Conservation (phyloP, 2,329 filamentous ascomycete species). For the Alternaria hordeiaustralica region DNA sequence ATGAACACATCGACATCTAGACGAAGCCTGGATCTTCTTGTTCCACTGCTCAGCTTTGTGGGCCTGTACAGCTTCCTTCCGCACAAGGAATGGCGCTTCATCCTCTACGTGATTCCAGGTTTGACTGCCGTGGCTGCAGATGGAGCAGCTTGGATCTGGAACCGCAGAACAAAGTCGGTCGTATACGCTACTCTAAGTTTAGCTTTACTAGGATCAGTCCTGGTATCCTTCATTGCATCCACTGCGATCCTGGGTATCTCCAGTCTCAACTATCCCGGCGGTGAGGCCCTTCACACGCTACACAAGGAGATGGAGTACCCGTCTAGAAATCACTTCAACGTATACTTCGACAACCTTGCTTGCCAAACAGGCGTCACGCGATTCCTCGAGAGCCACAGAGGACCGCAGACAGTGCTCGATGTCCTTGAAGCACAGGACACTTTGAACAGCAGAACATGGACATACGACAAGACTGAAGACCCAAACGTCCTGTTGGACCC, state of each 20-base stretch:
- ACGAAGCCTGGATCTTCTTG: constrained; percentile 59
- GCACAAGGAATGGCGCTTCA: constrained; percentile 96
- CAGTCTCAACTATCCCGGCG: constrained; percentile 92
- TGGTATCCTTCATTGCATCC: constrained; percentile 66
- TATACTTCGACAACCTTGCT: constrained; percentile 67
- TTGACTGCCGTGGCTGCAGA: constrained; percentile 79
- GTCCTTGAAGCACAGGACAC: constrained; percentile 30
- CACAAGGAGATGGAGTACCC: constrained; percentile 38
- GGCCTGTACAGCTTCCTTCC: constrained; percentile 84
- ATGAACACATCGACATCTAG: constrained; percentile 54
- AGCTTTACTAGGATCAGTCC: constrained; percentile 64
- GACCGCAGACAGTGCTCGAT: constrained; percentile 35
- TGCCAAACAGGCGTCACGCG: constrained; percentile 69
- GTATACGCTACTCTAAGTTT: constrained; percentile 63
- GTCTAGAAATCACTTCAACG: constrained; percentile 30
- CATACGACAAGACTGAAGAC: constrained; percentile 68
- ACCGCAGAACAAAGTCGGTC: constrained; percentile 67
- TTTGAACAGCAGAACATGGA: constrained; percentile 50
- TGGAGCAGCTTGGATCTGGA: constrained; percentile 69
- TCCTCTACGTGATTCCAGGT: constrained; percentile 84
- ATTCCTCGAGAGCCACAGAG: constrained; percentile 56
- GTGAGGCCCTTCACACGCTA: constrained; percentile 69
- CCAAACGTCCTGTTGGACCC: constrained; percentile 55
- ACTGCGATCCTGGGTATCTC: constrained; percentile 76
- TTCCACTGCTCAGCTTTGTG: constrained; percentile 76